Base-by-base conservation (phyloP, 495 filamentous ascomycete genomes). In the Parathielavia appendiculata region DNA sequence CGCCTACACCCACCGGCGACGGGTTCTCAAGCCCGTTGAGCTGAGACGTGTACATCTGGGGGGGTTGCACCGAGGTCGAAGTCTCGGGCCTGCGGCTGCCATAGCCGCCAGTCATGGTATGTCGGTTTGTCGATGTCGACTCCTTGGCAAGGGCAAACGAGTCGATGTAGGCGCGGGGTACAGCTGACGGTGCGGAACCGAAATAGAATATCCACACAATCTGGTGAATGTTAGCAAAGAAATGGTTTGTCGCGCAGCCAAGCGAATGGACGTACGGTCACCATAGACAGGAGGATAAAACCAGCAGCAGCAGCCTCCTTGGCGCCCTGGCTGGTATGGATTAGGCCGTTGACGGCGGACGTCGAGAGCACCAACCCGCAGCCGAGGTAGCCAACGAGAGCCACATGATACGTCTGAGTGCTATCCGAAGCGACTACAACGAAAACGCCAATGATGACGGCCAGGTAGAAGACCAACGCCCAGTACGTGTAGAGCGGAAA, bases 151-250 rank as follows among this genome's bases (percentile, higher is more conserved):
- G 79, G 38, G 95, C 92, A 65, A 96, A 97, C 3, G 92, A 96
- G 73, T 99, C 95, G 60, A 97, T 87, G 69, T 92, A 95, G 40
- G 89, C 86, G 56, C 92, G 89, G 61, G 91, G 89, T 54, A 85
- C 79, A n/a, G 92, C 89, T 52, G 89, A 86, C 7, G 95, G 91
- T 2, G 89, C 85, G 9, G 93, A 96, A 56, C 93, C 93, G 66
- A 95, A 99, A 76, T 97, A 96, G 75, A 96, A 95, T 59, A 97
- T 96, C 93, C 93, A 99, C 48, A 97, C 83, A 66, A 97, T 89
- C 92, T 97, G 60, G 14, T 12, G 23, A 7, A n/a, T 23, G 19
- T 70, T 57, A 73, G 67, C 50, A 50, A 13, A 5, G 36, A 23
- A 4, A 1, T 14, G n/a, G 10, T 13, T 20, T 4, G n/a, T 35